Evolutionary conservation across 352 stramenopile genomes (phyloP), one percentile per base, ranked within the genome.

Genomic region (Phytophthora cactorum): DNA sequence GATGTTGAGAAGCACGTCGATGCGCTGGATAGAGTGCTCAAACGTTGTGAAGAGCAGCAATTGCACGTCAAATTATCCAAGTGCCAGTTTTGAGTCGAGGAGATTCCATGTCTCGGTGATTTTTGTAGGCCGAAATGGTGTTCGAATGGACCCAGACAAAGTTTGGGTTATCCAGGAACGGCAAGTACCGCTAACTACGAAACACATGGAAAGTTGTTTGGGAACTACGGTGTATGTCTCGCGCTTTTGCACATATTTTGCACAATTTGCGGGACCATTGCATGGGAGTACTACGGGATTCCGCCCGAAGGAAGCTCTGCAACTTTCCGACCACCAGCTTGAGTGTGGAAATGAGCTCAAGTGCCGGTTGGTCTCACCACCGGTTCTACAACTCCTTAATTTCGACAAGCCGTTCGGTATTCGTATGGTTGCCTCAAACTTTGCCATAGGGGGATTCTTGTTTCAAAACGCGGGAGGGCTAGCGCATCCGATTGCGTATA

Each of bases 91-190:
- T 56, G 45, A 9, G 56, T 56, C 4, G 5, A 17, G 1, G n/a
- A 66, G 12, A 59, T 59, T 36, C 47, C 49, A n/a, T 57, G 38
- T 22, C 5, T 66, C 5, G 47, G 58, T 12, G 58, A 66, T 15
- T 66, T 22, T 59, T 32, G 47, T 59, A 17, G 38, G 50, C 3
- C 25, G 36, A 2, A 59, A 52, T 1, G 49, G 39, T 28, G 49
- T 53, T 9, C 38, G 36, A 2, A 66, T 59, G 49, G 59, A 59
- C 15, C 39, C 29, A n/a, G 59, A 59, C 10, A 53, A 66, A 14
- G 22, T 61, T 0, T 45, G 53, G 9, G 52, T 52, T 11, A 65
- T 65, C 49, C 0, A 4, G 5, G 34, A 52, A 44, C 59, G 22
- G 49, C 47, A 47, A 0, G 9, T 52, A 2, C 46, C 34, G 0